Evolutionary conservation across 2,329 filamentous ascomycete species (phyloP).

Genomic region (Xylariaceae sp.): DNA sequence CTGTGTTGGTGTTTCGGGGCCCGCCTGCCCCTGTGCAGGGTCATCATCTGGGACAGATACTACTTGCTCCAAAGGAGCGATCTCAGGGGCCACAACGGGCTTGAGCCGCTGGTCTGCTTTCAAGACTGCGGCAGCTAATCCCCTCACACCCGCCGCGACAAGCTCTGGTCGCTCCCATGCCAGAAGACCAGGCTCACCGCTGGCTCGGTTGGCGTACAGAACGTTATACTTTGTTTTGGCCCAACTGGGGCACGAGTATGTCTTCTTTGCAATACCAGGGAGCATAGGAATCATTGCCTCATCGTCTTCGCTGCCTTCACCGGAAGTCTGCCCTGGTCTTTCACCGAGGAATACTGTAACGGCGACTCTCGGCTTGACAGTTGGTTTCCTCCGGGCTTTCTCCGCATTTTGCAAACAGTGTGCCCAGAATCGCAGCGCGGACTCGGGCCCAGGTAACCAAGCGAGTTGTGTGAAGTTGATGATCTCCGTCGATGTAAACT

Average conservation of each 20-base stretch:
- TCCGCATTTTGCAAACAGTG: constrained; percentile 38
- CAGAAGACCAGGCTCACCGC: constrained; percentile 41
- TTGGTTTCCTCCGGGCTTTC: constrained; percentile 21
- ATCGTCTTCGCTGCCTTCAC: constrained; percentile 15
- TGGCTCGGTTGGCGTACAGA: constrained; percentile 36
- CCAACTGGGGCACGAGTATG: constrained; percentile 48
- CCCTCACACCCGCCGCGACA: constrained; percentile 39
- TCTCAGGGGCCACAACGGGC: constrained; percentile 10
- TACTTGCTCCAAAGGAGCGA: constrained; percentile 33
- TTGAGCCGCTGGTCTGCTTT: constrained; percentile 36
- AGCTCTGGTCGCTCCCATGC: constrained; percentile 47
- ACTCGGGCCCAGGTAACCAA: constrained; percentile 65
- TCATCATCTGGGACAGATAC: constrained; percentile 17
- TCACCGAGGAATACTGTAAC: constrained; percentile 47
- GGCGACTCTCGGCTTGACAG: constrained; percentile 37
- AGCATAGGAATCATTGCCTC: constrained; percentile 15
- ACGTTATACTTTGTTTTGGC: constrained; percentile 42
- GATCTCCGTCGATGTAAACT: constrained; percentile 49
- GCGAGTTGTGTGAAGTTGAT: constrained; percentile 58
- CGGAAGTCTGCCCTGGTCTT: constrained; percentile 9
- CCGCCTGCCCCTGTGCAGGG: constrained; percentile 1
- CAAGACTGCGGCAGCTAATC: constrained; percentile 38
- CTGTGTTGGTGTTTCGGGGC: neutral
- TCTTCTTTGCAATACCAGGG: constrained; percentile 12
- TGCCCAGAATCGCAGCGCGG: constrained; percentile 54